Evolutionary conservation across 208 protist genomes (phyloP), one percentile per base, ranked within the genome.

Genomic region (Tetramitus jugosus): DNA sequence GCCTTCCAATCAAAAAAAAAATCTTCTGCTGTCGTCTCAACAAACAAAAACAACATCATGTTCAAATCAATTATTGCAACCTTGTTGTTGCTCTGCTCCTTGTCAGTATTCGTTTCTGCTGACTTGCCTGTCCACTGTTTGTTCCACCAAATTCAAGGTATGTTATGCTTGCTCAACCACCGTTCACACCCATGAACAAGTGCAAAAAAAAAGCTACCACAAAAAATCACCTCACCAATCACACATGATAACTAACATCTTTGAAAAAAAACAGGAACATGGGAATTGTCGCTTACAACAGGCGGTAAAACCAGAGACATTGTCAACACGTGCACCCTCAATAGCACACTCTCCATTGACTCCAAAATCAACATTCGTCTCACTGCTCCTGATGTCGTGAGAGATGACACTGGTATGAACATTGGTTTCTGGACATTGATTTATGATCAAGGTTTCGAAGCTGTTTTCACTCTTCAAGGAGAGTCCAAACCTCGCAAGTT

Each of bases 391-490:
- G 65, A 71, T 33, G 65, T 71, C 2, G 65, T 13, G 7, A 37
- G 29, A 49, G 39, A 49, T 71, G 65, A 23, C 10, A 0, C 43
- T 8, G 65, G 65, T 14, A 71, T 29, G 10, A 10, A 71, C n/a
- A n/a, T n/a, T 49, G 65, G 65, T 37, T 49, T 42, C 20, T 71
- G 65, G 65, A 71, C 65, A 35, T 49, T 71, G 10, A 71, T 71
- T 29, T 71, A 71, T 33, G 65, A 71, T 33, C 39, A 71, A 71
- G 65, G 65, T 10, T 49, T 71, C 26, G 65, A 71, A 35, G n/a
- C n/a, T n/a, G n/a, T 71, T 33, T 0, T 71, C 29, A 49, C 49
- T 46, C 29, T 35, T 40, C 43, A 71, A n/a, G n/a, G n/a, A n/a
- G n/a, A n/a, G n/a, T n/a, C n/a, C n/a, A n/a, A n/a, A n/a, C n/a